Evolutionary conservation across 2,329 filamentous ascomycete species (phyloP).

Genomic region (Chalaropsis ovoidea): DNA sequence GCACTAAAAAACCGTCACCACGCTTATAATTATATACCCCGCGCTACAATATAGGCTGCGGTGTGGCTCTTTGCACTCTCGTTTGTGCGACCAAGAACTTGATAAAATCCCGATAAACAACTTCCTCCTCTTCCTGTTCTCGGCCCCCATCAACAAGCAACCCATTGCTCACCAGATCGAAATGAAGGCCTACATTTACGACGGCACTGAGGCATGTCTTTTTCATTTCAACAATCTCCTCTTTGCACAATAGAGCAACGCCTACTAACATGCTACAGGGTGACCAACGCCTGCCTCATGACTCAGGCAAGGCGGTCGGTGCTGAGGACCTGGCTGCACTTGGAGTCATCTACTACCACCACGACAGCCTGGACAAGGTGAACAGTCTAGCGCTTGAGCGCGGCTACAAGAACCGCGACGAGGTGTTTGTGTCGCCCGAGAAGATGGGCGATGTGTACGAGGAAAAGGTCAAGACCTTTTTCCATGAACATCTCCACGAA

Average conservation of each 20-base stretch:
- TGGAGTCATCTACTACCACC: constrained; percentile 69
- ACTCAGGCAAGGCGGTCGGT: constrained; percentile 64
- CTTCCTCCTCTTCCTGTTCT: background rate
- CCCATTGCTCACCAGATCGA: background rate
- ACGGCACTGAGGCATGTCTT: constrained; percentile 42
- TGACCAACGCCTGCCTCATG: constrained; percentile 85
- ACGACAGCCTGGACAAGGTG: constrained; percentile 55
- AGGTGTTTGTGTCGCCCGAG: constrained; percentile 77
- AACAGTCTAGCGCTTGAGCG: constrained; percentile 64
- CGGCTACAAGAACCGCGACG: constrained; percentile 87
- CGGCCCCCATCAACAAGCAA: background rate
- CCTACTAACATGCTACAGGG: constrained; percentile 45
- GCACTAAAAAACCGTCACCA: constrained; percentile 15
- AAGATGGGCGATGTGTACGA: constrained; percentile 84
- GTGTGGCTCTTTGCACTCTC: background rate
- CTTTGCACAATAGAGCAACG: constrained; percentile 5
- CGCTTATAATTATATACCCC: constrained; percentile 1
- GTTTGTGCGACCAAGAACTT: constrained; percentile 10
- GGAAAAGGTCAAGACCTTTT: constrained; percentile 87
- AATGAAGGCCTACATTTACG: constrained; percentile 52
- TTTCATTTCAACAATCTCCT: background rate
- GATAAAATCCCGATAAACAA: background rate
- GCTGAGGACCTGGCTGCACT: constrained; percentile 57
- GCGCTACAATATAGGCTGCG: constrained; percentile 1
- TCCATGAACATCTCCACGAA: constrained; percentile 91